Evolutionary conservation across 192 early-diverging fungal genomes (phyloP).

Genomic region (Coemansia sp.): DNA sequence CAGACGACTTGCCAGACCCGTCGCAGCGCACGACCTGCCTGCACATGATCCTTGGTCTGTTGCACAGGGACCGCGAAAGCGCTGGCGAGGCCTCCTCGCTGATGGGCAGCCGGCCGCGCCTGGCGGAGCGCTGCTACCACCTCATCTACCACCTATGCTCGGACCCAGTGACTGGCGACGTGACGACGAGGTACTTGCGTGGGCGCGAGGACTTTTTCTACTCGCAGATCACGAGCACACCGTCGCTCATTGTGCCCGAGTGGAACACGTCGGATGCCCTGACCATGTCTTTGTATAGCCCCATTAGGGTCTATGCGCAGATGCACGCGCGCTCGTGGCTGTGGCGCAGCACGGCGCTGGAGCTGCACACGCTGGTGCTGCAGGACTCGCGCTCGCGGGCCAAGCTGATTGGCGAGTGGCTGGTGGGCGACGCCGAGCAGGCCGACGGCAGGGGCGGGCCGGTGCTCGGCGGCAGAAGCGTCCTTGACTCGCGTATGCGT

Average conservation of each 20-base stretch:
- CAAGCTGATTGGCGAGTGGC: conserved; percentile 48
- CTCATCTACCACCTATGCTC: conserved; percentile 81
- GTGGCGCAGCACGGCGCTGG: conserved; percentile 80
- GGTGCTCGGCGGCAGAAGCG: conserved; percentile 11
- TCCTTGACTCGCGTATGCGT: conserved; percentile 47
- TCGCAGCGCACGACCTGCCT: conserved; percentile 57
- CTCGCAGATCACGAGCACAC: conserved; percentile 55
- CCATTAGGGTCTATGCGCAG: conserved; percentile 46
- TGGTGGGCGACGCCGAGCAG: conserved; percentile 41
- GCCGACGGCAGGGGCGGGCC: conserved; percentile 8
- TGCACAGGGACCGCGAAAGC: conserved; percentile 53
- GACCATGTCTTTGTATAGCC: conserved; percentile 13
- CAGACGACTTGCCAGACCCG: conserved; percentile 44
- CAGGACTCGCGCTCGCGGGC: conserved; percentile 47
- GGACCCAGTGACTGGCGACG: conserved; percentile 62
- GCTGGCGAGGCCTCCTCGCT: conserved; percentile 38
- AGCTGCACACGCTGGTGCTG: conserved; percentile 71
- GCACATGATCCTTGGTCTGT: conserved; percentile 62
- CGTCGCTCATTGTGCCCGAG: conserved; percentile 6
- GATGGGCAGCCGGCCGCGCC: conserved; percentile 68
- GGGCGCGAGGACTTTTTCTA: conserved; percentile 75
- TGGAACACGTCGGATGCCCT: not conserved
- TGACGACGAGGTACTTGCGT: conserved; percentile 78
- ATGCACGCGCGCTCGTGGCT: conserved; percentile 90
- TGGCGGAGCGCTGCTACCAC: conserved; percentile 87